A percentile compares a stretch with the other conserved stretches of the same genome.
phyloP scores from a whole-genome alignment of 805 yeast genomes.

The Cyberlindnera xishuangbannaensis region DNA sequence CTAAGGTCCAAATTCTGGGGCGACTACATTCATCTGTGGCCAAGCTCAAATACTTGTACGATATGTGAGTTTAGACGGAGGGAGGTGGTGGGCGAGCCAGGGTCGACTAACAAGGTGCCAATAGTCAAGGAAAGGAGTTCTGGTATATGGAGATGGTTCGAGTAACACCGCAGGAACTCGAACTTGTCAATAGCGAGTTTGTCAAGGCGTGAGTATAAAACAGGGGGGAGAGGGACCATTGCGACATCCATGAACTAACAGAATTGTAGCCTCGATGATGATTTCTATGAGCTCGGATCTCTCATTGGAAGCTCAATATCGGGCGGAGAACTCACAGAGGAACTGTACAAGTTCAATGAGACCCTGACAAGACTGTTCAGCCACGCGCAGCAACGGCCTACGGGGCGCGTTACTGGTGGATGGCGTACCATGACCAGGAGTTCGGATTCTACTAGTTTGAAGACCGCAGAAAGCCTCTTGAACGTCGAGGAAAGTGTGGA shows the following conservation, averaged over 20 bases:
- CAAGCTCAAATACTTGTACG: constrained; percentile 13
- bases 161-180: constrained; percentile 20
- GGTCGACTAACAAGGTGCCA: background rate
- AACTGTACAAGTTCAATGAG: constrained; percentile 24
- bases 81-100: background rate
- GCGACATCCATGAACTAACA: no score
- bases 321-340: constrained; percentile 12
- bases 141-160: constrained; percentile 20
- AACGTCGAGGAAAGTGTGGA: background rate
- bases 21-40: constrained; percentile 3
- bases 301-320: constrained; percentile 9
- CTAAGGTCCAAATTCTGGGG: background rate
- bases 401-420: background rate
- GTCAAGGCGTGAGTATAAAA: constrained; percentile 12
- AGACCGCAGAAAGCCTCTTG: background rate
- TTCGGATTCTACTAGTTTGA: constrained; percentile 2
- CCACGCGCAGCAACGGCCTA: constrained; percentile 3
- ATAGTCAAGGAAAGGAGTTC: constrained; percentile 14
- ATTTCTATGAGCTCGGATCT: constrained; percentile 13
- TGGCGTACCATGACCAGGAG: background rate
- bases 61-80: constrained; percentile 9
- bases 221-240: no score
- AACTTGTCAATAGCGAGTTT: constrained; percentile 19
- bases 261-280: constrained; percentile 8
- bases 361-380: constrained; percentile 20